phyloP scores from a whole-genome alignment of 306 rosid genomes.

The barrel medic (Medicago truncatula) region DNA sequence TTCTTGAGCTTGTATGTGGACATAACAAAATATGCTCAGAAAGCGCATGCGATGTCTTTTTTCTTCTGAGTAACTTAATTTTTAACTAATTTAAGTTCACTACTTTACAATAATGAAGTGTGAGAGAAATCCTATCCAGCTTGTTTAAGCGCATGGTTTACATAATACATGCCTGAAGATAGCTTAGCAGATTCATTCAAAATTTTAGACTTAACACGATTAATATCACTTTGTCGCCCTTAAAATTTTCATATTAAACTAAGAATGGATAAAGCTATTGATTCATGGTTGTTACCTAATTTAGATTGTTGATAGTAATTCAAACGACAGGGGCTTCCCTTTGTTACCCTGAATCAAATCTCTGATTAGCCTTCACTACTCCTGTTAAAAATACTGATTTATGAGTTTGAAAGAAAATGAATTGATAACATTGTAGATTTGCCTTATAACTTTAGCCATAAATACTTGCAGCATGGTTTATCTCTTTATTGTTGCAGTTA shows the following conservation, averaged over 20 bases:
- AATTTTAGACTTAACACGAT: background rate
- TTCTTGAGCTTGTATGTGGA: conserved; percentile 8
- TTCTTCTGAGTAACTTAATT: conserved; percentile 20
- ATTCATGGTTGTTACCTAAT: background rate
- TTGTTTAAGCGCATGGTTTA: conserved; percentile 9
- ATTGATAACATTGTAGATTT: conserved; percentile 1
- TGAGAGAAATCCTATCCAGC: conserved; percentile 13
- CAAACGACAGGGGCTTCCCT: background rate
- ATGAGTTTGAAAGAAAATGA: background rate
- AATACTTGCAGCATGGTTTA: conserved; percentile 8
- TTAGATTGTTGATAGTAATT: background rate
- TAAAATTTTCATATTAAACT: background rate
- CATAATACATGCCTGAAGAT: conserved; percentile 19
- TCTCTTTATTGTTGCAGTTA: conserved; percentile 1
- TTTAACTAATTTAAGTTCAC: conserved; percentile 7
- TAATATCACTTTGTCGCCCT: background rate
- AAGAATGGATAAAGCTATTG: background rate
- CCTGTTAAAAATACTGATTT: background rate
- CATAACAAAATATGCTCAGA: conserved; percentile 17
- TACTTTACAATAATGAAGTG: background rate
- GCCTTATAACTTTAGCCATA: conserved; percentile 15
- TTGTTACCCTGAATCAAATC: background rate
- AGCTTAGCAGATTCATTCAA: background rate
- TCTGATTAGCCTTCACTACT: background rate
- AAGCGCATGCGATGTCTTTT: conserved; percentile 30